Base-by-base conservation (phyloP, 2,329 filamentous ascomycete genomes). In the Colletotrichum sp. region DNA sequence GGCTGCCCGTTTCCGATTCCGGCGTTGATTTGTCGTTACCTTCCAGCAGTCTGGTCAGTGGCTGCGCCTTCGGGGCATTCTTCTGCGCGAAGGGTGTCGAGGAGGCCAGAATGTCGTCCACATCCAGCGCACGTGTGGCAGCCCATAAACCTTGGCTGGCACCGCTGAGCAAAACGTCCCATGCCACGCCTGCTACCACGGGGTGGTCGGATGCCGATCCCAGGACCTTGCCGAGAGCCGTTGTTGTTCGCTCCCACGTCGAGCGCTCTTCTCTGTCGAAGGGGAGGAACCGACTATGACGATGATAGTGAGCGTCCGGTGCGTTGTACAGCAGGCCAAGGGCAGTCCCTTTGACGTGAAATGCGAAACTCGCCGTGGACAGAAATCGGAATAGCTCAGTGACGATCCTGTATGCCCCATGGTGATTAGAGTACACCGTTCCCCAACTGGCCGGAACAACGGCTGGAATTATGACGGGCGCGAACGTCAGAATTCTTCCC, bases 121-220 rank as follows among this genome's bases (percentile, higher is more conserved):
- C 85, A 78, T 91, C 87, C 5, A 90, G 83, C 26, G 88, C 87
- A 36, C 90, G 86, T 2, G 89, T 86, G 55, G 90, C 90, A n/a
- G 89, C 88, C 91, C 91, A 93, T 3, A 89, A 72, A 2, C 90
- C 87, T n/a, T 92, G 81, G 72, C 88, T 89, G 16, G 90, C 75
- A 2, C 86, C 85, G 26, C 88, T 90, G 44, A 92, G 84, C 16
- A 94, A 80, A 2, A 92, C 91, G 81, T 94, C 92, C 82, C 88
- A 89, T 8, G 89, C 90, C 1, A 89, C 89, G 21, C 87, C 89
- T 24, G 88, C 88, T 34, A 93, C 88, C 26, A 88, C 89, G 1
- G 92, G 91, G 80, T 94, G 90, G 69, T 90, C 89, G 75, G 85
- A 86, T 67, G 90, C 86, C 2, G 89, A 88, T 55, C 86, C 88